Evolutionary conservation across 2,329 filamentous ascomycete genomes (phyloP).

Genomic region (Pseudogymnoascus sp.): DNA sequence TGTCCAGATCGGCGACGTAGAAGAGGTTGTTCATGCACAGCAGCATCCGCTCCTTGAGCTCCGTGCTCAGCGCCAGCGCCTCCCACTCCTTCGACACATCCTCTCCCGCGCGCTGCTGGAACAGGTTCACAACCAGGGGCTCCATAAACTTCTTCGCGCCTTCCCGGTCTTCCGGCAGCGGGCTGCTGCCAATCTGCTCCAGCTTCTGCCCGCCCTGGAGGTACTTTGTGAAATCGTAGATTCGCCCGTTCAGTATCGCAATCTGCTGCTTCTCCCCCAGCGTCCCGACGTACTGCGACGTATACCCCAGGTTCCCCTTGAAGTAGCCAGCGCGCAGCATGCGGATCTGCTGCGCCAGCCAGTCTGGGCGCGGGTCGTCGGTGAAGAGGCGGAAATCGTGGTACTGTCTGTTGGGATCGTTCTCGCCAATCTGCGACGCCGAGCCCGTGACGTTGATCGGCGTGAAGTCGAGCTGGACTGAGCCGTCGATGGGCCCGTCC

Average conservation of each 20-base stretch:
- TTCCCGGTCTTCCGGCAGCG: conserved; percentile 30
- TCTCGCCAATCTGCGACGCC: conserved; percentile 53
- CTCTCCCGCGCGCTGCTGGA: conserved; percentile 63
- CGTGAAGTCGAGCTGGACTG: conserved; percentile 79
- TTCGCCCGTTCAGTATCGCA: conserved; percentile 66
- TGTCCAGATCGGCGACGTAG: conserved; percentile 56
- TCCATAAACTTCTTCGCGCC: conserved; percentile 67
- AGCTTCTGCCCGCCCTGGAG: conserved; percentile 63
- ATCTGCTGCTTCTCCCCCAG: conserved; percentile 59
- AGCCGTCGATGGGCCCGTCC: conserved; percentile 53
- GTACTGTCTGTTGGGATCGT: conserved; percentile 69
- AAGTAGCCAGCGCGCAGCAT: conserved; percentile 70
- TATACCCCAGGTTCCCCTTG: conserved; percentile 83
- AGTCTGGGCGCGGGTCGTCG: conserved; percentile 76
- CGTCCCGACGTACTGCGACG: conserved; percentile 64
- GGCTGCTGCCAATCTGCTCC: conserved; percentile 45
- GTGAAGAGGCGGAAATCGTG: conserved; percentile 87
- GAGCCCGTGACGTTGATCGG: conserved; percentile 66
- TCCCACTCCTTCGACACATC: conserved; percentile 84
- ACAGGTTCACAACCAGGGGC: conserved; percentile 62
- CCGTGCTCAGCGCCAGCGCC: conserved; percentile 50
- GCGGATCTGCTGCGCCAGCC: conserved; percentile 85
- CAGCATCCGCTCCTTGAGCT: conserved; percentile 59
- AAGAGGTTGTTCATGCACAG: conserved; percentile 89
- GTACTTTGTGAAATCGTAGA: conserved; percentile 90